phyloP scores from a whole-genome alignment of 2,329 filamentous ascomycete species.

The Pseudovirgaria hyperparasitica region DNA sequence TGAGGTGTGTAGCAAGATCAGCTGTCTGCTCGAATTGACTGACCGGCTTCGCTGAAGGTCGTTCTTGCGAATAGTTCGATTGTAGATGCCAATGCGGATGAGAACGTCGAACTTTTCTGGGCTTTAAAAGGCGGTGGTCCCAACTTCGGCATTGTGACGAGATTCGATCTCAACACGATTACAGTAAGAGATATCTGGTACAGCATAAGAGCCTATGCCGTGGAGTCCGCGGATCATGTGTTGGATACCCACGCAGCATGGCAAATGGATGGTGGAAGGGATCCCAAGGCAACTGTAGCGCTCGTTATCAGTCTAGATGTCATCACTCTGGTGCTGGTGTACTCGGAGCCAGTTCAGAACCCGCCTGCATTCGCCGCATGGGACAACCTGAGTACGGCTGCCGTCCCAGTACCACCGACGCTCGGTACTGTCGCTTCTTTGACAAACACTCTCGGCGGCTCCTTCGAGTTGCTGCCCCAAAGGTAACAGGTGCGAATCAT shows the following conservation, averaged over 20 bases:
- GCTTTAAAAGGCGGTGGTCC: constrained; percentile 15
- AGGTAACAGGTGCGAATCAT: no score
- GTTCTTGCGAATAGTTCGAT: constrained; percentile 14
- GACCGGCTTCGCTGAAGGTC: no score
- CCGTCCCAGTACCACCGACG: constrained; percentile 1
- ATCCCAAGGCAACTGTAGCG: constrained; percentile 9
- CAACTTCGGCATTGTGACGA: constrained; percentile 15
- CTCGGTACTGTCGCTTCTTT: constrained; percentile 1
- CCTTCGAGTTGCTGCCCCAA: no score
- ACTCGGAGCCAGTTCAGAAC: constrained; percentile 7
- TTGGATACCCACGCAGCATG: constrained; percentile 15
- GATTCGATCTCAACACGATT: constrained; percentile 12
- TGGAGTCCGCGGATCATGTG: constrained; percentile 10
- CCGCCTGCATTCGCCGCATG: constrained; percentile 13
- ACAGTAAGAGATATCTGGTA: constrained; percentile 16
- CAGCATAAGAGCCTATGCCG: constrained; percentile 6
- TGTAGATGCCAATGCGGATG: constrained; percentile 9
- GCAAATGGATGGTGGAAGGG: constrained; percentile 11
- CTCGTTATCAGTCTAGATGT: constrained; percentile 9
- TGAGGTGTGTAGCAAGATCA: no score
- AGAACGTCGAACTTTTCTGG: constrained; percentile 20
- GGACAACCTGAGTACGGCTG: constrained; percentile 5
- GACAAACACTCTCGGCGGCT: background rate
- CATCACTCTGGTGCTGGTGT: constrained; percentile 10
- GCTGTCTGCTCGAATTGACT: no score